phyloP scores from a whole-genome alignment of 2,329 filamentous ascomycete genomes.

The Talaromyces sp. region DNA sequence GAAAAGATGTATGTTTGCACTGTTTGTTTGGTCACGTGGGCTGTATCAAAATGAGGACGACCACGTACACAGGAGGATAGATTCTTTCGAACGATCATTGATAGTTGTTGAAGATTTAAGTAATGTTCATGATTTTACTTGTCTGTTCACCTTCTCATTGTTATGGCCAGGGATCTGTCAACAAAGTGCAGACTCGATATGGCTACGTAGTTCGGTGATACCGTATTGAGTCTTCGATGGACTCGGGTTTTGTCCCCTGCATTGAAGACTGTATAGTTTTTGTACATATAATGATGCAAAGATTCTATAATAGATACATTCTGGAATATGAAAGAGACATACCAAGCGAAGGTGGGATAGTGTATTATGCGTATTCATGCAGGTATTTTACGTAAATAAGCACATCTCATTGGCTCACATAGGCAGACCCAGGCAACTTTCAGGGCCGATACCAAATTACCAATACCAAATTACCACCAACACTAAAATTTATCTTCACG shows the following conservation, averaged over 20 bases:
- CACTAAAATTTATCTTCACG: constrained; percentile 43
- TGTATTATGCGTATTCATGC: neutral
- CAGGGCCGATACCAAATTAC: constrained; percentile 9
- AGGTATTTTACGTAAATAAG: neutral
- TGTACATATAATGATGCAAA: neutral
- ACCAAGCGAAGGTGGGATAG: constrained; percentile 1
- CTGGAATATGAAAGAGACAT: neutral
- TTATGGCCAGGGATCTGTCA: neutral
- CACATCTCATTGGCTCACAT: neutral
- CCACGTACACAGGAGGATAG: neutral
- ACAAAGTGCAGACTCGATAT: neutral
- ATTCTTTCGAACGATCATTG: neutral
- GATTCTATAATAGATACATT: neutral
- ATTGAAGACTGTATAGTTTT: neutral
- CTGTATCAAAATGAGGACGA: neutral
- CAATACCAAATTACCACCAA: constrained; percentile 32
- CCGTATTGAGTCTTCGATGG: neutral
- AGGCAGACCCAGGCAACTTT: constrained; percentile 32
- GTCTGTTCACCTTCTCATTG: neutral
- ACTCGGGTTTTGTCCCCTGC: neutral
- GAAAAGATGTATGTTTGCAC: constrained; percentile 13
- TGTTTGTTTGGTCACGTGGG: constrained; percentile 17
- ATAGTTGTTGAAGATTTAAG: neutral
- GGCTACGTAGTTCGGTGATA: neutral
- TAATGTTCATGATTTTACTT: neutral